phyloP scores from a whole-genome alignment of 116 monocot species.

The Zostera marina region DNA sequence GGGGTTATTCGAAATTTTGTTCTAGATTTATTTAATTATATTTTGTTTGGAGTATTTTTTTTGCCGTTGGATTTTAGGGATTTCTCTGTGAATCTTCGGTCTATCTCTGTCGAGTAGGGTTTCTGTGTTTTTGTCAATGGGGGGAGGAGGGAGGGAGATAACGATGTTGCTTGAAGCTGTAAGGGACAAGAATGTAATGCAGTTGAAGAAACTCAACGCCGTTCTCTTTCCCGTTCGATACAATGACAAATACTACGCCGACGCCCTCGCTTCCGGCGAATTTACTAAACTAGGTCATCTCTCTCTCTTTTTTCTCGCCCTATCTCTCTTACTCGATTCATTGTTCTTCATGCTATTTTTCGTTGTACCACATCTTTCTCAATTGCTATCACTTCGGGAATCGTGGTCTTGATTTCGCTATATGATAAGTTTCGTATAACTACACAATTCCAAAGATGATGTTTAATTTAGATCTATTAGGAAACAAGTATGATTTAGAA shows the following conservation, averaged over 20 bases:
- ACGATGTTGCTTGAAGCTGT: constrained; percentile 57
- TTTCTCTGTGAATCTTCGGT: too few species aligned
- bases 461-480: too few species aligned
- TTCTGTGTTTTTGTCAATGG: not conserved
- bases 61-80: too few species aligned
- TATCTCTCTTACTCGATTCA: not conserved
- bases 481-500: too few species aligned
- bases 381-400: too few species aligned
- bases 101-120: not conserved
- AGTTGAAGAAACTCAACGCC: constrained; percentile 96
- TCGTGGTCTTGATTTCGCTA: too few species aligned
- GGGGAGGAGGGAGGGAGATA: constrained; percentile 12
- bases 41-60: too few species aligned
- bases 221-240: constrained; percentile 94
- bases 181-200: constrained; percentile 94
- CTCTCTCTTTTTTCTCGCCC: not conserved
- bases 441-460: too few species aligned
- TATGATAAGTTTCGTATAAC: too few species aligned
- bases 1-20: too few species aligned
- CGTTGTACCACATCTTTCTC: too few species aligned
- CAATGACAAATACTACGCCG: constrained; percentile 98
- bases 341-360: not conserved
- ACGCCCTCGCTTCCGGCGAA: constrained; percentile 71
- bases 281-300: constrained; percentile 76
- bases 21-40: too few species aligned